Evolutionary conservation across 306 rosid species (phyloP), one percentile per base, ranked within the genome.

Genomic region (Cicer arietinum): DNA sequence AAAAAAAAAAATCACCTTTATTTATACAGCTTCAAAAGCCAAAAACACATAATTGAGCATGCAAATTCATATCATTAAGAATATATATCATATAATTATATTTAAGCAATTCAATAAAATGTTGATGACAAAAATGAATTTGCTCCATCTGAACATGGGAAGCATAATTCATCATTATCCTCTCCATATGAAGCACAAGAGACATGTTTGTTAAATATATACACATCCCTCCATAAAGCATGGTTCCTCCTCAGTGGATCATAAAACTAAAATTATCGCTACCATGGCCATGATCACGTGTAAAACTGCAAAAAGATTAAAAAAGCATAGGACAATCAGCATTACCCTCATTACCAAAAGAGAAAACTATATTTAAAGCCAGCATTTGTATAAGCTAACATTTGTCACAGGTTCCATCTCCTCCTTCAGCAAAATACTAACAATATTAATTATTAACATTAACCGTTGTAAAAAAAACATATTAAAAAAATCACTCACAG

Each of bases 1-100:
- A n/a, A n/a, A 22, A 22, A 20, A 20, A 20, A 58, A 41, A n/a
- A 41, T 48, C 45, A 67, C 76, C 81, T 77, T 73, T 80, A 67
- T 79, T 79, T 77, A 66, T 84, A 68, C 87, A 86, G 80, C 82
- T 86, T 82, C 37, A 69, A 77, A 73, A 74, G 83, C 82, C 81
- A 47, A 39, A 39, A 73, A 77, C 73, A 85, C 68, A 54, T 63
- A 30, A 69, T 13, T 63, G 58, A 73, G 57, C 67, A 66, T 48
- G 73, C 52, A 81, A 48, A 83, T 53, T 77, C 62, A 57, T 52
- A 65, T 75, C 42, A 50, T 61, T 74, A 14, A 65, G 56, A 70
- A 46, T 37, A 64, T 58, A 74, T 57, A 43, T 17, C 43, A 50
- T 69, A 69, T 56, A 51, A 81, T 74, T 37, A 78, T 39, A 58